Evolutionary conservation across 148 eudicot genomes (phyloP), one percentile per base, ranked within the genome.

Genomic region (Chenopodium suecicum): DNA sequence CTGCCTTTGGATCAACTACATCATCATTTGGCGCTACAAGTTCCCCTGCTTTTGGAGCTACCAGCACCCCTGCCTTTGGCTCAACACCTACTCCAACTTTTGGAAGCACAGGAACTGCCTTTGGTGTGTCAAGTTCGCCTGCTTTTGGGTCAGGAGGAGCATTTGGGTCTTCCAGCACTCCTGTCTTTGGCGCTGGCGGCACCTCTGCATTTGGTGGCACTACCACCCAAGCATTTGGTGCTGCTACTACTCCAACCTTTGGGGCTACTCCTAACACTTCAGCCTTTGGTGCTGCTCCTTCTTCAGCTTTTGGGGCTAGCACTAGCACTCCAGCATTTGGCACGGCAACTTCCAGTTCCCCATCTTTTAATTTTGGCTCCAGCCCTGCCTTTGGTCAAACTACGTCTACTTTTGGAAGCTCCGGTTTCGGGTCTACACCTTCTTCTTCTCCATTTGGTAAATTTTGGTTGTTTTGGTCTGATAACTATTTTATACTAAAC

Each of bases 21-120:
- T 90, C 97, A 50, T 79, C 94, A 60, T 94, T 93, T 90, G 97
- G 94, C 29, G 82, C 89, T 23, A 75, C 90, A 72, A 88, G 90
- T 56, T 74, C 88, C 50, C 87, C 92, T 41, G 83, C 83, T 41
- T 90, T 87, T 84, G 92, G 90, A 37, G 86, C 88, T 47, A 50
- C 92, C 50, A 83, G 84, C 74, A 70, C 89, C 78, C 76, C 90
- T 72, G 71, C 88, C 14, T 89, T 89, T 71, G 88, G 92, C n/a
- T 84, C 87, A 27, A 76, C 87, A 20, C 80, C 88, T 6, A 77
- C 41, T 78, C 80, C 91, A 31, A 17, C 88, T 8, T 90, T 90
- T 86, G 92, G 90, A 66, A 87, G 78, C 85, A 85, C 92, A 70
- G 92, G 91, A 60, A 63, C 85, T 84, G 92, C 91, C 71, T 93